These are phyloP conservation scores for Populus hybrid DNA, from an alignment of 441 rosid species.

Conservation along the genomic window DNA sequence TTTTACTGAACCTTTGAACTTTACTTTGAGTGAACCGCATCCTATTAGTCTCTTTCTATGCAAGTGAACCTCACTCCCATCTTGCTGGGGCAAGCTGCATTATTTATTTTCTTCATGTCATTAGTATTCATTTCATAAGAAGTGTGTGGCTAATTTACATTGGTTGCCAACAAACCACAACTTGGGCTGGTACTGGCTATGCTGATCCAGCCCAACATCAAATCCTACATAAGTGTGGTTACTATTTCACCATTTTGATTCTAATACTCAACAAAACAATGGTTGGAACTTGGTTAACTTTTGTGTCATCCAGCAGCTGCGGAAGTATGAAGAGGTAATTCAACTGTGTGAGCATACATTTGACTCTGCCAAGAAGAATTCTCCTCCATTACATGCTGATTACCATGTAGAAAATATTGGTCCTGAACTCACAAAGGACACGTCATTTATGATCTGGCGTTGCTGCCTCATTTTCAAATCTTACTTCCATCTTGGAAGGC, in stretches of 20 bases:
- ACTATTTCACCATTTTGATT: constrained; percentile 11
- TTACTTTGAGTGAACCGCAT: not conserved
- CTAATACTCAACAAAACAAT: constrained; percentile 11
- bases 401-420: constrained; percentile 27
- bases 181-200: not conserved
- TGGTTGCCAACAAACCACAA: not conserved
- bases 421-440: constrained; percentile 36
- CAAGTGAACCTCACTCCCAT: not conserved
- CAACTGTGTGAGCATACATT: constrained; percentile 75
- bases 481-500: constrained; percentile 76
- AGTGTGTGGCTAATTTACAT: not conserved
- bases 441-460: constrained; percentile 63
- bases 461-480: constrained; percentile 62
- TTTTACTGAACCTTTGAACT: constrained; percentile 9
- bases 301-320: constrained; percentile 54
- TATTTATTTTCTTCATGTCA: not conserved
- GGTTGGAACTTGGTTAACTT: constrained; percentile 16
- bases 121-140: not conserved
- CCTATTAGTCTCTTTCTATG: not conserved
- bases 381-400: constrained; percentile 29
- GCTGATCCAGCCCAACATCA: not conserved
- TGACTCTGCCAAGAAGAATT: constrained; percentile 68
- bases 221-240: not conserved
- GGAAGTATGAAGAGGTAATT: constrained; percentile 79
- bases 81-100: not conserved